phyloP scores from a whole-genome alignment of 1,284 basidiomycete genomes.

The Ganoderma leucocontextum region DNA sequence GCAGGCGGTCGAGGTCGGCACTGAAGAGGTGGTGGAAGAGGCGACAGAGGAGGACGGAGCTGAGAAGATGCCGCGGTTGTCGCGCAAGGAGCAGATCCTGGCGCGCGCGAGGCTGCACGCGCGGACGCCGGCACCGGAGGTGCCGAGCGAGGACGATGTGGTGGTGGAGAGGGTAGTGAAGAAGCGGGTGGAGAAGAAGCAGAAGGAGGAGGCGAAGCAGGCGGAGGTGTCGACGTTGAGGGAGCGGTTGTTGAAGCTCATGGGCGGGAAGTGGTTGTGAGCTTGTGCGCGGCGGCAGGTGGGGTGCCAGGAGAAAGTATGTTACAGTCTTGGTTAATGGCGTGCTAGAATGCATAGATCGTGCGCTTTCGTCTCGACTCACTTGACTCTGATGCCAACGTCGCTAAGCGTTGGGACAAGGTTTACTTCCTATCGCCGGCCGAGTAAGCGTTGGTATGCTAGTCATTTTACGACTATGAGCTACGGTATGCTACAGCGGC shows the following conservation, averaged over 20 bases:
- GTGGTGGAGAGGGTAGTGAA: constrained; percentile 6
- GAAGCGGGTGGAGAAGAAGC: constrained; percentile 7
- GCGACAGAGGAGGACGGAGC: background rate
- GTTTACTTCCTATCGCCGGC: background rate
- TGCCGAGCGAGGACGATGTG: constrained; percentile 14
- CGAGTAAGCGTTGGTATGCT: background rate
- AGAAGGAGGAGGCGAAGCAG: constrained; percentile 23
- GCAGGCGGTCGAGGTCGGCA: background rate
- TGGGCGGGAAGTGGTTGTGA: constrained; percentile 34
- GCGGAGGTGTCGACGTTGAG: constrained; percentile 32
- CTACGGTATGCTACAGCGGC: background rate
- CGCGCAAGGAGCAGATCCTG: constrained; percentile 39
- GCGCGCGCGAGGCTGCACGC: constrained; percentile 40
- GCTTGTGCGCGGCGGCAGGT: background rate
- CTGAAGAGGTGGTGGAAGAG: background rate
- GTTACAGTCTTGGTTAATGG: background rate
- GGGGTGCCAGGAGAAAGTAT: background rate
- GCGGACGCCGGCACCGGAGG: constrained; percentile 35
- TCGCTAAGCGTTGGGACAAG: background rate
- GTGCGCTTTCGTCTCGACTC: background rate
- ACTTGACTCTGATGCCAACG: background rate
- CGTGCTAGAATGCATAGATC: background rate
- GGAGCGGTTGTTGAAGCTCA: constrained; percentile 38
- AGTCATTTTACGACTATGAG: background rate
- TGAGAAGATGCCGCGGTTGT: constrained; percentile 10